Evolutionary conservation across 306 rosid genomes (phyloP), one percentile per base, ranked within the genome.

Genomic region (Carpinus fangiana): DNA sequence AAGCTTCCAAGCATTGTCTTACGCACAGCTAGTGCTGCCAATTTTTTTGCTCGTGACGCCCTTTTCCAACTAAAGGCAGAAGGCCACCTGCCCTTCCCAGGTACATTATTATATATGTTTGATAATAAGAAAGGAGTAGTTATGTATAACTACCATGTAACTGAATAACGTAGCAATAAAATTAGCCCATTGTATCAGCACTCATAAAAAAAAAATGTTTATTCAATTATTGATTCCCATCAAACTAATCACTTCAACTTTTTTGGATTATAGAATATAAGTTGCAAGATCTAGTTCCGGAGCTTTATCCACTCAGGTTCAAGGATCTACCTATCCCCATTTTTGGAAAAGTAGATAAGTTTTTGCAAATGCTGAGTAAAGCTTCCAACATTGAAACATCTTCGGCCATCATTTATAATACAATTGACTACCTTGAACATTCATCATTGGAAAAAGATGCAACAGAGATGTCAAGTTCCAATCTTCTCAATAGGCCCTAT

Each of bases 401-500:
- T n/a, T 34, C 78, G 1, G 90, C 85, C 36, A 72, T 91, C 23
- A 81, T 87, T 21, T 79, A 73, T 79, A 87, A 91, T 74, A 87
- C 90, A 0, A 38, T 75, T 9, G 51, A 47, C 13, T 47, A 13
- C 13, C 51, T 47, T 10, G 51, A 47, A 47, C 1, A 47, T 47
- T 47, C 13, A 47, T 47, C 51, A 1, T 12, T 60, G 64, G 3
- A 38, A 6, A 21, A 55, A 70, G 51, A 81, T 89, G 20, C 84
- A 57, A 10, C 56, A 81, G 8, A 59, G 61, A 4, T 61, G 72
- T 71, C 50, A 76, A 66, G 75, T 73, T 7, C 77, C 81, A 16
- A 43, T 82, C 59, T 89, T 89, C 73, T n/a, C 86, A 3, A 74
- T 86, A 43, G 96, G 91, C 36, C 89, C 91, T 23, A 55, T 89